Evolutionary conservation across 345 rosid species (phyloP).

Genomic region (Camelina neglecta): DNA sequence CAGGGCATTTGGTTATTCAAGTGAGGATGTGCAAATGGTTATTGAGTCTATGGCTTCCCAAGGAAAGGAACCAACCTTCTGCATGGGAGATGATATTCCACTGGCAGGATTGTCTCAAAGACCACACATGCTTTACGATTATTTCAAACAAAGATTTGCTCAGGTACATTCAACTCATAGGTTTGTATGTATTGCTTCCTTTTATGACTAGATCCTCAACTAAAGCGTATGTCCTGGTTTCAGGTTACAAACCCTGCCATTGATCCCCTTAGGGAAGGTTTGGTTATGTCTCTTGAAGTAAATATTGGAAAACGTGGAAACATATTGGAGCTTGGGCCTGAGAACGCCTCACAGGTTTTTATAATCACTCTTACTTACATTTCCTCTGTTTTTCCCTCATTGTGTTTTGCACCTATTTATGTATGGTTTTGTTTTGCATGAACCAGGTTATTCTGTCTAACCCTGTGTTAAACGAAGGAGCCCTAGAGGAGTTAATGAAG

Average conservation of each 20-base stretch:
- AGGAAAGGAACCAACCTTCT: slow-evolving; percentile 98
- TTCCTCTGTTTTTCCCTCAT: background rate
- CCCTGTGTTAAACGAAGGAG: slow-evolving; percentile 94
- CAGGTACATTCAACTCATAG: slow-evolving; percentile 58
- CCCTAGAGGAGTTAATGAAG: slow-evolving; percentile 75
- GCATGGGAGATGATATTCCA: slow-evolving; percentile 97
- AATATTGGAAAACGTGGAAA: slow-evolving; percentile 94
- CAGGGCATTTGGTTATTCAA: slow-evolving; percentile 98
- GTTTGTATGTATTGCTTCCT: too few species aligned
- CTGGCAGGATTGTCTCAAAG: slow-evolving; percentile 84
- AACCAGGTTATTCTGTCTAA: slow-evolving; percentile 75
- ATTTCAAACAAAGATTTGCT: slow-evolving; percentile 98
- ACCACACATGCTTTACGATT: slow-evolving; percentile 94
- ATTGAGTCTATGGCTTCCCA: slow-evolving; percentile 97
- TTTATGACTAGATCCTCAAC: background rate
- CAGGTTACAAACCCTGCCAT: slow-evolving; percentile 99
- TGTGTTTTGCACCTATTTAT: slow-evolving; percentile 12
- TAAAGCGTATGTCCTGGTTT: slow-evolving; percentile 18
- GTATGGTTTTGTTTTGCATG: slow-evolving; percentile 26
- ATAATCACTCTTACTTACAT: background rate
- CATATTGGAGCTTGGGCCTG: slow-evolving; percentile 91
- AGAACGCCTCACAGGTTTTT: slow-evolving; percentile 88
- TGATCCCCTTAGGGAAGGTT: slow-evolving; percentile 96
- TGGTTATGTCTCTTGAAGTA: slow-evolving; percentile 98
- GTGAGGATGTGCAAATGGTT: slow-evolving; percentile 99